phyloP scores from a whole-genome alignment of 352 stramenopile genomes.

The Plasmopara viticola region DNA sequence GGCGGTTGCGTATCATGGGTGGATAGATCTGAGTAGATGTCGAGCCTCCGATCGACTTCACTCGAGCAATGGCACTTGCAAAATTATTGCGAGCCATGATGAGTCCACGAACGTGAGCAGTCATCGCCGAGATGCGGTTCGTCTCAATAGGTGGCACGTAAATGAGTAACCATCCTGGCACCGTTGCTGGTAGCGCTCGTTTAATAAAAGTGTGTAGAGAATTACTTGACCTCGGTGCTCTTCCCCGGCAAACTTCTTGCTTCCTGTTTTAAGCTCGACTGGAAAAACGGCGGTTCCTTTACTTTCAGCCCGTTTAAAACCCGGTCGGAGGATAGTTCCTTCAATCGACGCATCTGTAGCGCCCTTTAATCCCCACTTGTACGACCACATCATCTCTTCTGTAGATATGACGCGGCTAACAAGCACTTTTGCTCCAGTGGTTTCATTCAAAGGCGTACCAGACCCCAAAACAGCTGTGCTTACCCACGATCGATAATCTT shows the following conservation, averaged over 20 bases:
- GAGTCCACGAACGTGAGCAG: slow-evolving; percentile 51
- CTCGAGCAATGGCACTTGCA: slow-evolving; percentile 49
- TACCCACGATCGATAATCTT: slow-evolving; percentile 56
- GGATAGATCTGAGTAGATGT: slow-evolving; percentile 52
- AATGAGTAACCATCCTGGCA: slow-evolving; percentile 63
- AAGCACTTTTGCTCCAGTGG: slow-evolving; percentile 22
- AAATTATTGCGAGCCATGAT: slow-evolving; percentile 69
- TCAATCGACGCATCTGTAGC: slow-evolving; percentile 67
- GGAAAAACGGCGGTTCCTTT: slow-evolving; percentile 38
- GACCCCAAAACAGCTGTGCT: slow-evolving; percentile 15
- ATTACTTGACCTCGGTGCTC: slow-evolving; percentile 85
- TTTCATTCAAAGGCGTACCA: slow-evolving; percentile 37
- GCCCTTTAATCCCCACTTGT: slow-evolving; percentile 80
- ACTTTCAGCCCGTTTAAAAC: background rate
- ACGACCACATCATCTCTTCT: slow-evolving; percentile 83
- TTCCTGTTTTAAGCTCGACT: slow-evolving; percentile 87
- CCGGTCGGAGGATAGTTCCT: slow-evolving; percentile 25
- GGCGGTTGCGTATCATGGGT: slow-evolving; percentile 56
- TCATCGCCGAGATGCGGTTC: slow-evolving; percentile 54
- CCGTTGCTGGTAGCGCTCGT: slow-evolving; percentile 62
- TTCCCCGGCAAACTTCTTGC: slow-evolving; percentile 40
- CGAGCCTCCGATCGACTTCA: slow-evolving; percentile 47
- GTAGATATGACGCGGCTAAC: slow-evolving; percentile 53
- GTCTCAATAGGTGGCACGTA: slow-evolving; percentile 69
- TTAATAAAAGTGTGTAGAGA: slow-evolving; percentile 80